Evolutionary conservation across 768 basidiomycete genomes (phyloP), one percentile per base, ranked within the genome.

Genomic region (Kockovaella imperatae): DNA sequence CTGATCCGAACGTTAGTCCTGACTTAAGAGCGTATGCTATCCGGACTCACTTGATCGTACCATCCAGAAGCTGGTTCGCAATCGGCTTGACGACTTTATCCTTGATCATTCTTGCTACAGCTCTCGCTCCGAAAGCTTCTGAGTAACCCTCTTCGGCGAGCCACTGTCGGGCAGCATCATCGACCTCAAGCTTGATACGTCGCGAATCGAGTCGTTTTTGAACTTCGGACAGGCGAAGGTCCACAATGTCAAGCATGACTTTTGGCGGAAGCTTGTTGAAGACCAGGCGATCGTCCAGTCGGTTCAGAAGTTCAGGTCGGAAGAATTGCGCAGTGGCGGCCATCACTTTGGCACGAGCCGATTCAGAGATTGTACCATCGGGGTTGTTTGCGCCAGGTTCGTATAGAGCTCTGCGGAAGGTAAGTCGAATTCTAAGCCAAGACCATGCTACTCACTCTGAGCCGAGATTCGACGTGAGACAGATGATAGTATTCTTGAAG

Each of bases 401-500:
- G 1, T 83, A 83, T 20, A 91, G 79, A 13, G 60, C 64, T 51
- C 56, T 57, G 42, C 24, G 34, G 15, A 29, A 5, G 11, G 29
- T 10, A 7, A 5, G 17, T 13, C 24, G 23, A 29, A 17, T 29
- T 17, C 2, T 26, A 5, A 26, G 47, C 87, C 28, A 42, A 44
- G 4, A 35, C n/a, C 15, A 40, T 31, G 21, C 15, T 31, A 52
- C 57, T 41, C 31, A 52, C 50, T 70, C 62, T n/a, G 57, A 55
- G 29, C 85, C 89, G 21, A 93, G 78, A 57, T 93, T 93, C 60
- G 84, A 86, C 1, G 89, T 91, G 24, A 89, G 72, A 66, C 86
- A 87, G 62, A 95, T 83, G 62, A 91, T 90, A 1, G 89, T 90
- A 69, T 91, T 95, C 81, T 83, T 88, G 75, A 93, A 91, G 68